Conservation (phyloP, 179 eudicot species). For the Patellifolia procumbens region DNA sequence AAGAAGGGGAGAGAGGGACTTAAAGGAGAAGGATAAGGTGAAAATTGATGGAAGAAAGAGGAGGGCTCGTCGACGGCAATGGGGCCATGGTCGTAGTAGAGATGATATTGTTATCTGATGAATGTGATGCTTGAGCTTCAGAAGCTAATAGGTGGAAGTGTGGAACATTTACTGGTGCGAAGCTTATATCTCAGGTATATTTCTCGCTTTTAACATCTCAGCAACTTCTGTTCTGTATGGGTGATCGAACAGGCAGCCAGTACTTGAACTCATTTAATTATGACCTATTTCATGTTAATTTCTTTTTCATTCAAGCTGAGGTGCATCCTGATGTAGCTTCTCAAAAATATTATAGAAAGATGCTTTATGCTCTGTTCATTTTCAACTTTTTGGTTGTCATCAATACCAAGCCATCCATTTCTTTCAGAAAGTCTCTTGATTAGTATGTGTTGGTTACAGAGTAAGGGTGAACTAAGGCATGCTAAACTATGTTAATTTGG, state of each 20-base stretch:
- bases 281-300: neutral
- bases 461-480: no score
- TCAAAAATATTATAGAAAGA: neutral
- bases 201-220: neutral
- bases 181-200: constrained; percentile 18
- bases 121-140: constrained; percentile 8
- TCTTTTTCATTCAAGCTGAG: neutral
- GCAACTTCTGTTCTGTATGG: neutral
- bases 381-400: neutral
- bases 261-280: neutral
- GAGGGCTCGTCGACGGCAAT: constrained; percentile 64
- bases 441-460: neutral
- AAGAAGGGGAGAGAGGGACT: constrained; percentile 89
- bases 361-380: no score
- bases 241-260: neutral
- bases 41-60: constrained; percentile 72
- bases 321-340: neutral
- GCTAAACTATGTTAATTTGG: no score
- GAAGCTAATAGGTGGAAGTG: neutral
- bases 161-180: neutral
- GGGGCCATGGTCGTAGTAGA: constrained; percentile 53
- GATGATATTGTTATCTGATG: constrained; percentile 40
- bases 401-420: no score
- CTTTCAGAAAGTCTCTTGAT: neutral
- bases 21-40: constrained; percentile 73